These are phyloP conservation scores for Psilocybe cubensis DNA, from an alignment of 768 basidiomycete species.

Conservation along the genomic window DNA sequence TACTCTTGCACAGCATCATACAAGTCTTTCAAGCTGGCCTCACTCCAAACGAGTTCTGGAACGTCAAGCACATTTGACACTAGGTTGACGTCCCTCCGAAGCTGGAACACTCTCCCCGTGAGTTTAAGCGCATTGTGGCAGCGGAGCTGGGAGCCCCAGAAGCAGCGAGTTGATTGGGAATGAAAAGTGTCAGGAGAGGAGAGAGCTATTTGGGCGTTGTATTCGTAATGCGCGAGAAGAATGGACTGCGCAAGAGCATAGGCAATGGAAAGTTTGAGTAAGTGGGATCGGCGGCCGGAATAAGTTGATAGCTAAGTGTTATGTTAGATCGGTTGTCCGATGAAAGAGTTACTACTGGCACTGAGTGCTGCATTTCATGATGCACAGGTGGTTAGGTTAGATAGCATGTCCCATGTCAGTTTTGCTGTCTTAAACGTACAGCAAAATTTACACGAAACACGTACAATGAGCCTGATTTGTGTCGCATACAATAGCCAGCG, in stretches of 20 bases:
- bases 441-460: too few relatives aligned
- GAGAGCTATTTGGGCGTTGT: slow-evolving; percentile 76
- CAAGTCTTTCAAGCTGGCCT: slow-evolving; percentile 84
- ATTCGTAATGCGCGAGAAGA: slow-evolving; percentile 86
- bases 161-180: slow-evolving; percentile 81
- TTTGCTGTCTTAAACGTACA: too few relatives aligned
- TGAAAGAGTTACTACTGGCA: too few relatives aligned
- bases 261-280: slow-evolving; percentile 90
- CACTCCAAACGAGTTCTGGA: slow-evolving; percentile 94
- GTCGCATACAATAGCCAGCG: too few relatives aligned
- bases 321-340: too few relatives aligned
- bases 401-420: too few relatives aligned
- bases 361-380: too few relatives aligned
- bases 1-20: slow-evolving; percentile 95
- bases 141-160: slow-evolving; percentile 75
- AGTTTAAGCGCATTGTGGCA: slow-evolving; percentile 85
- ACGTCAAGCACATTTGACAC: slow-evolving; percentile 93
- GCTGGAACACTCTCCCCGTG: slow-evolving; percentile 84
- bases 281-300: slow-evolving; percentile 84
- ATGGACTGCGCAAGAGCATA: slow-evolving; percentile 96
- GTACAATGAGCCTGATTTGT: too few relatives aligned
- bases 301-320: slow-evolving; percentile 82
- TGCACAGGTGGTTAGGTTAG: too few relatives aligned
- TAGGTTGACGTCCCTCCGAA: slow-evolving; percentile 87
- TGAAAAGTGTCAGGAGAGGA: slow-evolving; percentile 78